Evolutionary conservation across 163 green algal genomes (phyloP).

Genomic region (Chlamydomonas reinhardtii): DNA sequence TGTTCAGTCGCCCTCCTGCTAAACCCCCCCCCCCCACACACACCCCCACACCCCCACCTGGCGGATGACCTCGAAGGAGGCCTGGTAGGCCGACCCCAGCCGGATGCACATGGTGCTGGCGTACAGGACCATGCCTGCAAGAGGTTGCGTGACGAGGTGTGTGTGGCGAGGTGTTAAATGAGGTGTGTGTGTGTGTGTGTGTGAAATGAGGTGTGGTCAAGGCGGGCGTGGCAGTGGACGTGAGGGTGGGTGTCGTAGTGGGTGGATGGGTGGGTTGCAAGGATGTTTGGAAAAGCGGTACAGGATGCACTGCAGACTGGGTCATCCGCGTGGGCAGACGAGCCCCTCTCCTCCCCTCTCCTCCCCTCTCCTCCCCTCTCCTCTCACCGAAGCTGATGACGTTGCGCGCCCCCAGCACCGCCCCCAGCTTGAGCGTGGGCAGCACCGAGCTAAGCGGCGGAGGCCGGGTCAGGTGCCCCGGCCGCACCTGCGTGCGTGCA

Average conservation of each 20-base stretch:
- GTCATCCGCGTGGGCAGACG: too few species aligned
- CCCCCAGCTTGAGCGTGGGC: slow-evolving; percentile 28
- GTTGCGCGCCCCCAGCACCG: slow-evolving; percentile 42
- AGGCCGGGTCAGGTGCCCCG: slow-evolving; percentile 29
- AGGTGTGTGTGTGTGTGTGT: too few species aligned
- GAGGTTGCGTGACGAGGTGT: too few species aligned
- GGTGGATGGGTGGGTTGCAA: neutral
- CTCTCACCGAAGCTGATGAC: slow-evolving; percentile 56
- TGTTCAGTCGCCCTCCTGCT: too few species aligned
- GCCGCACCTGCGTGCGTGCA: neutral
- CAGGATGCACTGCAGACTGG: too few species aligned
- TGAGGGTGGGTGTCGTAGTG: too few species aligned
- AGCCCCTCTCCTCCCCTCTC: neutral
- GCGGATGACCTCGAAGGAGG: slow-evolving; percentile 62
- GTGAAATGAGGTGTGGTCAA: neutral
- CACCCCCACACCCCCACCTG: neutral
- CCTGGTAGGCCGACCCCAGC: slow-evolving; percentile 51
- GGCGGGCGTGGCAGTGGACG: neutral
- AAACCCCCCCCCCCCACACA: too few species aligned
- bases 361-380: neutral
- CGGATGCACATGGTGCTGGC: slow-evolving; percentile 55
- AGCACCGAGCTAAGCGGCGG: slow-evolving; percentile 23
- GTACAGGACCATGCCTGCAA: slow-evolving; percentile 61
- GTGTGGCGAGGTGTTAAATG: too few species aligned
- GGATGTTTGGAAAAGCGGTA: too few species aligned